phyloP scores from a whole-genome alignment of 1,284 basidiomycete species.

The Marasmius sp. region DNA sequence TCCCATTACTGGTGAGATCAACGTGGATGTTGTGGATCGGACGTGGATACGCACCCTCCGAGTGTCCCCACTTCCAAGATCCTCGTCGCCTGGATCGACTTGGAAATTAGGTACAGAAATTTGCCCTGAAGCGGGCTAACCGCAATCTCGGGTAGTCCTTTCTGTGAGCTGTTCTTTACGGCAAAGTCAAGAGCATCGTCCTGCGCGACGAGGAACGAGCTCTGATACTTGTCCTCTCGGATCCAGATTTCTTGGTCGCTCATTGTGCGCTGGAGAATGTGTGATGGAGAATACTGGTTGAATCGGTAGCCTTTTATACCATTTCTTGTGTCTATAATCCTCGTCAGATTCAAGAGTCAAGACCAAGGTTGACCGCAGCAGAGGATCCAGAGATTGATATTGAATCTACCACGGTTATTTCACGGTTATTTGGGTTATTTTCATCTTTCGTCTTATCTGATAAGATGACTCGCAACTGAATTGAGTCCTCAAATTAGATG shows the following conservation, averaged over 20 bases:
- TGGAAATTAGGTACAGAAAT: slow-evolving; percentile 49
- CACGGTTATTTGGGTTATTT: too few species aligned
- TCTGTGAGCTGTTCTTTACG: slow-evolving; percentile 38
- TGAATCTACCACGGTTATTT: too few species aligned
- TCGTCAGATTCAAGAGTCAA: too few species aligned
- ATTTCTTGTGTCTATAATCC: too few species aligned
- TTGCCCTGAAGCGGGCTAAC: slow-evolving; percentile 59
- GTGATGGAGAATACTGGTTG: too few species aligned
- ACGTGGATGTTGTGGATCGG: not conserved
- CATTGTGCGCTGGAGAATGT: too few species aligned
- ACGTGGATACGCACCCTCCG: slow-evolving; percentile 47
- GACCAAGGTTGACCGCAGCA: too few species aligned
- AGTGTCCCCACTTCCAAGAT: slow-evolving; percentile 64
- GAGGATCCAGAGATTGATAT: too few species aligned
- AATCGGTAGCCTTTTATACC: too few species aligned
- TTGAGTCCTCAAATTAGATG: too few species aligned
- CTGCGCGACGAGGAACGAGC: slow-evolving; percentile 47
- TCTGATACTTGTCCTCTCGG: slow-evolving; percentile 41
- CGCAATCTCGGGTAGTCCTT: slow-evolving; percentile 52
- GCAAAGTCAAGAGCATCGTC: slow-evolving; percentile 46
- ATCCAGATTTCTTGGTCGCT: slow-evolving; percentile 27
- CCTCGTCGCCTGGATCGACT: slow-evolving; percentile 48
- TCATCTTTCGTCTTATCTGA: too few species aligned
- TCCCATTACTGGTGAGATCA: not conserved
- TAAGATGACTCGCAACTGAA: too few species aligned